Percentiles rank a stretch among this genome's conserved stretches.
phyloP scores from a whole-genome alignment of 495 filamentous ascomycete species.

The Articulospora tetracladia region DNA sequence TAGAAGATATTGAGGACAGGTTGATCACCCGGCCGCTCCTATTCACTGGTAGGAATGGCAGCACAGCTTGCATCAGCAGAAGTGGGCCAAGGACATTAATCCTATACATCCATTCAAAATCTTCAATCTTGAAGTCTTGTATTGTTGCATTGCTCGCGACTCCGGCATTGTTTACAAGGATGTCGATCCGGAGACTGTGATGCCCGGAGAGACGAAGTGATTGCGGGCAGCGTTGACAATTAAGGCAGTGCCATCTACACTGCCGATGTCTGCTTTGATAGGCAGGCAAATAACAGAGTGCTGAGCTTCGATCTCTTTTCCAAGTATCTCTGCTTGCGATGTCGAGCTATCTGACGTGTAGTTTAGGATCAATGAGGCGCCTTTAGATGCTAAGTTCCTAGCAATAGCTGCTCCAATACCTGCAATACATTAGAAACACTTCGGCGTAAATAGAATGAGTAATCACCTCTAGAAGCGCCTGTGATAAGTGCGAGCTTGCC shows the following conservation, averaged over 20 bases:
- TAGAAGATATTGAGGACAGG: conserved; percentile 64
- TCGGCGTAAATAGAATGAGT: conserved; percentile 1
- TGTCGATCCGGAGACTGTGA: conserved; percentile 62
- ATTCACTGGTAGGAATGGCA: conserved; percentile 65
- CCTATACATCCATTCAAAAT: conserved; percentile 67
- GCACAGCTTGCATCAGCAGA: conserved; percentile 66
- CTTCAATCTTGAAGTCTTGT: conserved; percentile 46
- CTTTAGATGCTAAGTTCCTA: conserved; percentile 69
- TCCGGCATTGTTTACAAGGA: conserved; percentile 85
- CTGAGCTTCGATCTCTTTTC: conserved; percentile 14
- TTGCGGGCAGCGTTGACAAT: conserved; percentile 28
- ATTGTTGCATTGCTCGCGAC: conserved; percentile 56
- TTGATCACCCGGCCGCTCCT: conserved; percentile 77
- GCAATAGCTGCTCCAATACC: conserved; percentile 82
- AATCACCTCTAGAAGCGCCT: conserved; percentile 62
- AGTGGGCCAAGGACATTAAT: conserved; percentile 82
- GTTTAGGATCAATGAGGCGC: conserved; percentile 61
- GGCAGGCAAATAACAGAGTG: conserved; percentile 32
- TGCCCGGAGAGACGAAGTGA: conserved; percentile 17
- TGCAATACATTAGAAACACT: conserved; percentile 27
- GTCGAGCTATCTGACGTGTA: conserved; percentile 56
- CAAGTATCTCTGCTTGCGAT: conserved; percentile 36
- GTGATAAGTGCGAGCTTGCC: conserved; percentile 72
- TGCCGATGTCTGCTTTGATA: conserved; percentile 40
- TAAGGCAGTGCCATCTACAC: conserved; percentile 28